phyloP scores from a whole-genome alignment of 169 alveolate species.

The Plasmodium berghei region DNA sequence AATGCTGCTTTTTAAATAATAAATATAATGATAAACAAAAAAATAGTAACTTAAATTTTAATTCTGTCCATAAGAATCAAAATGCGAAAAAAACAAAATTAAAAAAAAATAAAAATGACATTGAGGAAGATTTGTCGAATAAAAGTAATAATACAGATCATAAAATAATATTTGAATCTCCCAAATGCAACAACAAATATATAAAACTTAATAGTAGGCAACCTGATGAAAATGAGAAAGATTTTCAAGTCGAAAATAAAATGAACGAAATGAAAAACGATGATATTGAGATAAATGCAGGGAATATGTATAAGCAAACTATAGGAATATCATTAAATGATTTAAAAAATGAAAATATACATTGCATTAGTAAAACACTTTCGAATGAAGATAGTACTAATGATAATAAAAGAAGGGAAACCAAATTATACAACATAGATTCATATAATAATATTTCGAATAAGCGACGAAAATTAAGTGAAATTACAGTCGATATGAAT shows the following conservation, averaged over 20 bases:
- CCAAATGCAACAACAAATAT: not conserved
- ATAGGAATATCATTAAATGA: too few species aligned
- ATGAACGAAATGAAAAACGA: not conserved
- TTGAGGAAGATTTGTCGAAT: not conserved
- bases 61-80: not conserved
- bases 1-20: conserved; percentile 4
- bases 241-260: not conserved
- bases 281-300: not conserved
- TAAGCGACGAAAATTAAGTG: conserved; percentile 11
- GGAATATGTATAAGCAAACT: too few species aligned
- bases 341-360: too few species aligned
- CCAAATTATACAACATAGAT: not conserved
- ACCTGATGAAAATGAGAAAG: not conserved
- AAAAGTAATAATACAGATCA: not conserved
- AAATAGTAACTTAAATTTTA: not conserved
- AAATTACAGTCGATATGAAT: not conserved
- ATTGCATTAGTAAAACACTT: too few species aligned
- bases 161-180: not conserved
- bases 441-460: not conserved
- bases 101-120: conserved; percentile 1
- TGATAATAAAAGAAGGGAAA: not conserved
- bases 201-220: not conserved
- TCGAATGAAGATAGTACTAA: not conserved
- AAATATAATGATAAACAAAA: not conserved
- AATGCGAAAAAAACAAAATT: not conserved